Percentiles rank a stretch among this genome's conserved stretches.
Conservation (phyloP, 2,329 filamentous ascomycete species). For the Phaeosphaeriaceae sp. region DNA sequence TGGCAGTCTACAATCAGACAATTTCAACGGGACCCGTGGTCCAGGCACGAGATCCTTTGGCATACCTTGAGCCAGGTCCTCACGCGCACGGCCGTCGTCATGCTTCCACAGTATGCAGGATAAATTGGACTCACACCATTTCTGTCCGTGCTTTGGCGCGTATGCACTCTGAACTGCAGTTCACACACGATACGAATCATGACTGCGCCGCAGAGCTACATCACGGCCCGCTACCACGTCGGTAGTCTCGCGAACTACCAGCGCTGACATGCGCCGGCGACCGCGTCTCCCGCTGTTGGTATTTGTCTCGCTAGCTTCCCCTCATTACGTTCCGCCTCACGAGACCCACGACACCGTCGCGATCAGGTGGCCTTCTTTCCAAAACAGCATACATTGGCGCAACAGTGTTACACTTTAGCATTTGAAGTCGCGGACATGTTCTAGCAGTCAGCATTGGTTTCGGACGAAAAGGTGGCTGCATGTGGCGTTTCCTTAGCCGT, state of each 20-base stretch:
- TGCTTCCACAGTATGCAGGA: constrained; percentile 19
- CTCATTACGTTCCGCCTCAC: constrained; percentile 1
- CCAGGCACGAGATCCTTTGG: not conserved
- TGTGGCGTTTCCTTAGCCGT: constrained; percentile 7
- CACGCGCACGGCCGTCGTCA: constrained; percentile 15
- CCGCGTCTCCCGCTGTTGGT: not conserved
- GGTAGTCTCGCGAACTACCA: not conserved
- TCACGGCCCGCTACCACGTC: constrained; percentile 1
- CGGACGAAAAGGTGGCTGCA: constrained; percentile 7
- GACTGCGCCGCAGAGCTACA: constrained; percentile 5
- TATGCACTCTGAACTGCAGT: constrained; percentile 25
- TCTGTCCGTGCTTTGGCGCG: constrained; percentile 18
- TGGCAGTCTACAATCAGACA: not conserved
- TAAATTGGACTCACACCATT: constrained; percentile 7
- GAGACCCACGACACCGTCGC: not conserved
- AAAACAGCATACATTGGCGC: constrained; percentile 3
- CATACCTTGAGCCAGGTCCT: constrained; percentile 3
- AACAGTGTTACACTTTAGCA: not conserved
- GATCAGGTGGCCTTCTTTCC: not conserved
- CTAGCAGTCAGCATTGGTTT: not conserved
- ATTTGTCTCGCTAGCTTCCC: not conserved
- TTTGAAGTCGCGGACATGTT: not conserved
- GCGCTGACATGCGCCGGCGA: constrained; percentile 3
- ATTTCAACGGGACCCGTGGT: not conserved
- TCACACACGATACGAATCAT: constrained; percentile 11